phyloP scores from a whole-genome alignment of 345 rosid genomes.

The Salix suchowensis region DNA sequence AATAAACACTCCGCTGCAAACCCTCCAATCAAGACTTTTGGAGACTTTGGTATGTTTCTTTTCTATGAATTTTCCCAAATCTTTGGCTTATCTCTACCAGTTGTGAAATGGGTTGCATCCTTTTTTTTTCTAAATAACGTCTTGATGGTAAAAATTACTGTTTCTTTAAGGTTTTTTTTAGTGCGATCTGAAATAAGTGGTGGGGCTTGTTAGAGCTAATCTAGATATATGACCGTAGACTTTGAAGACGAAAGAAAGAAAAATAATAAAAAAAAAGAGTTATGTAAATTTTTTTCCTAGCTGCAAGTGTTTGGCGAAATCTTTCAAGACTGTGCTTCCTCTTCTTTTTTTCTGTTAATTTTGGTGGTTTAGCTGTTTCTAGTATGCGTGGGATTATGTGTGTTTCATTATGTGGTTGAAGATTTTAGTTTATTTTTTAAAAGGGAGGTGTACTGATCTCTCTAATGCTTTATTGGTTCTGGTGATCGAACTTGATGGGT shows the following conservation, averaged over 20 bases:
- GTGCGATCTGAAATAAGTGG: constrained; percentile 20
- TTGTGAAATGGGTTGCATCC: neutral
- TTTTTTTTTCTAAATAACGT: neutral
- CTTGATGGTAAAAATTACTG: neutral
- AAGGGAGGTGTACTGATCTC: neutral
- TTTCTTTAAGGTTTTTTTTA: neutral
- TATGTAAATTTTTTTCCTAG: neutral
- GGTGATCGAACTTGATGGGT: neutral
- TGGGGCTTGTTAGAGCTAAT: constrained; percentile 17
- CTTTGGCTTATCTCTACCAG: neutral
- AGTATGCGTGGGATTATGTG: neutral
- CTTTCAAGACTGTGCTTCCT: neutral
- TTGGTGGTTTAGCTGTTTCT: neutral
- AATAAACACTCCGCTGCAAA: constrained; percentile 5
- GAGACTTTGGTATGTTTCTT: constrained; percentile 26
- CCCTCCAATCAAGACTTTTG: constrained; percentile 13
- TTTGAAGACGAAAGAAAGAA: neutral
- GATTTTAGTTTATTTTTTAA: neutral
- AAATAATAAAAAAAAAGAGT: too few species aligned
- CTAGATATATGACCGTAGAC: neutral
- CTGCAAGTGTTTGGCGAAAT: neutral
- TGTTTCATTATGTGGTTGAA: neutral
- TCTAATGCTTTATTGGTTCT: neutral
- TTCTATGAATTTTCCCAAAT: neutral
- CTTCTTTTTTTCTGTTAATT: neutral